phyloP scores from a whole-genome alignment of 1,139 yeast species.

The Yamadazyma siamensis region DNA sequence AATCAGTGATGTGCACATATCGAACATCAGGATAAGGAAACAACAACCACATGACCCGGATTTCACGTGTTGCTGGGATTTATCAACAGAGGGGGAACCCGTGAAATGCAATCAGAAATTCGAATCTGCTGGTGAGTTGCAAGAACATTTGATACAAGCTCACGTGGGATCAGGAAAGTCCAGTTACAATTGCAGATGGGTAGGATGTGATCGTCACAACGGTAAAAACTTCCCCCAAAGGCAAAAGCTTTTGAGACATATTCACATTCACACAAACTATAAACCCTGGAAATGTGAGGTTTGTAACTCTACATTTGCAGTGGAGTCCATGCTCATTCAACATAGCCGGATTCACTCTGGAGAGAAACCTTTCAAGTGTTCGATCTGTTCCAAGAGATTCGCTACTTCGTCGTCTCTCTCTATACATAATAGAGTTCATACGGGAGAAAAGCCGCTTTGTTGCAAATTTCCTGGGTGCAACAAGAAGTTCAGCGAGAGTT shows the following conservation, averaged over 20 bases:
- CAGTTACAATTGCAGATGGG: constrained; percentile 72
- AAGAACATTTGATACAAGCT: constrained; percentile 59
- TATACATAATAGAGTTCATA: constrained; percentile 52
- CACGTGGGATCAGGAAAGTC: constrained; percentile 79
- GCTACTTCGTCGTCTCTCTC: constrained; percentile 54
- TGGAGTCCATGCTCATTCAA: constrained; percentile 61
- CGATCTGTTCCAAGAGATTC: constrained; percentile 47
- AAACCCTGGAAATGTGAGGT: constrained; percentile 69
- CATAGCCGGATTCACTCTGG: constrained; percentile 90
- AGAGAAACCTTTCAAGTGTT: constrained; percentile 55
- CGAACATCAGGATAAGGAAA: constrained; percentile 28
- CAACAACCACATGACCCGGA: constrained; percentile 15
- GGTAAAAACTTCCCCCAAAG: constrained; percentile 70
- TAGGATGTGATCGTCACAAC: constrained; percentile 63
- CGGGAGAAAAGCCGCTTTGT: constrained; percentile 70
- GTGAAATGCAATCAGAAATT: constrained; percentile 51
- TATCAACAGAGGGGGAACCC: constrained; percentile 30
- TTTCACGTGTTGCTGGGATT: constrained; percentile 47
- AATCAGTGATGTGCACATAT: constrained; percentile 22
- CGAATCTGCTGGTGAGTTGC: constrained; percentile 54
- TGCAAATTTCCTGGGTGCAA: constrained; percentile 83
- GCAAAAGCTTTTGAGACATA: constrained; percentile 81
- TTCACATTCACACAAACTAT: constrained; percentile 83
- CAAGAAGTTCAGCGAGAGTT: constrained; percentile 82
- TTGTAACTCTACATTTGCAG: constrained; percentile 71